phyloP scores from a whole-genome alignment of 192 early-diverging fungal species.

The Coemansia sp. region DNA sequence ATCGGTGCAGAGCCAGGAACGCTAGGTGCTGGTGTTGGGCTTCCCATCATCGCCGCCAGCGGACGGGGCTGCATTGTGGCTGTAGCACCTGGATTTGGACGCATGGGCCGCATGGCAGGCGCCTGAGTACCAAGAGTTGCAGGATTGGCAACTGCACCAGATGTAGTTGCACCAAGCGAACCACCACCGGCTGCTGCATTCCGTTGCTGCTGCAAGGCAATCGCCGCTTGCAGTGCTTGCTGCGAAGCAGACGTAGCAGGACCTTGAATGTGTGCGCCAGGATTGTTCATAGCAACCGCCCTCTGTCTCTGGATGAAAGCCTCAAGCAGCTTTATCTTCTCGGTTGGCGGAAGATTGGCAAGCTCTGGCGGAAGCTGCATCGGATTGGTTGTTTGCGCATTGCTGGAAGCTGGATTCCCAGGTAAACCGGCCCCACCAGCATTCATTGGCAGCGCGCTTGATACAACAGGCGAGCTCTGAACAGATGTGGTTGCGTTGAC shows the following conservation, averaged over 20 bases:
- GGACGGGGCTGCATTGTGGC: background rate
- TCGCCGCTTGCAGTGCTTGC: conserved; percentile 4
- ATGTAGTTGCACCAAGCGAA: background rate
- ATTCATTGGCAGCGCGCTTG: conserved; percentile 14
- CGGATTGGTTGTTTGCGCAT: conserved; percentile 2
- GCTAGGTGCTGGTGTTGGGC: conserved; percentile 19
- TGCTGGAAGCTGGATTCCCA: background rate
- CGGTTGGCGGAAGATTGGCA: conserved; percentile 26
- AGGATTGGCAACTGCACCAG: background rate
- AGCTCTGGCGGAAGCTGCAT: conserved; percentile 20
- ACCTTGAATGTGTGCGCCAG: conserved; percentile 8
- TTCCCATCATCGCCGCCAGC: conserved; percentile 25
- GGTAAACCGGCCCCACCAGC: background rate
- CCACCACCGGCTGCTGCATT: conserved; percentile 10
- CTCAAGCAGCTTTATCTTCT: conserved; percentile 28
- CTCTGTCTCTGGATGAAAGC: conserved; percentile 21
- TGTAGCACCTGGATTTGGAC: conserved; percentile 1
- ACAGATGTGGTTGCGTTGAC: conserved; percentile 9
- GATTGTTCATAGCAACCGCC: conserved; percentile 6
- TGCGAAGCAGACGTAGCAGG: conserved; percentile 3
- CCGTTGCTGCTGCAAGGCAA: conserved; percentile 23
- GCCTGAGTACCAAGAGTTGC: background rate
- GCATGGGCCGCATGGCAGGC: conserved; percentile 11
- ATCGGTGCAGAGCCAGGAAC: conserved; percentile 14
- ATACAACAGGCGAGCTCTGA: conserved; percentile 24